A percentile compares a stretch with the other conserved stretches of the same genome.
phyloP scores from a whole-genome alignment of 208 protist species.

The Trypanosoma cruzi region DNA sequence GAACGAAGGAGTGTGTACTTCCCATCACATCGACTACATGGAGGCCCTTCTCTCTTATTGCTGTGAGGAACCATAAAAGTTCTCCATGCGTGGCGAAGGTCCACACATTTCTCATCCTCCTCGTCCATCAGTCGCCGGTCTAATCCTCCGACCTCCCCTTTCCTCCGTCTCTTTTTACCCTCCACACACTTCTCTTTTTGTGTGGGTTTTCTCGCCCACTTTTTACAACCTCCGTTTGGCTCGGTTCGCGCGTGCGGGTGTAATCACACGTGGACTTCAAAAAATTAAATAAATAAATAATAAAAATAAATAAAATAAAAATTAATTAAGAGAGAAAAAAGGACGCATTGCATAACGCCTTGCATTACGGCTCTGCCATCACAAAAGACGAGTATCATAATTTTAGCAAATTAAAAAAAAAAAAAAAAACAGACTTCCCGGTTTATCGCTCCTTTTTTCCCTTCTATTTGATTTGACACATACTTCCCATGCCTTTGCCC shows the following conservation, averaged over 20 bases:
- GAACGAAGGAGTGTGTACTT: constrained; percentile 28
- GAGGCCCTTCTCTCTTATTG: not conserved
- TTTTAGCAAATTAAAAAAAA: constrained; percentile 8
- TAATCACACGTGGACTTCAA: no score
- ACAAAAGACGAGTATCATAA: not conserved
- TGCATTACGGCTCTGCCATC: not conserved
- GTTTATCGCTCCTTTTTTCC: not conserved
- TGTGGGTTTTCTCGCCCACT: no score
- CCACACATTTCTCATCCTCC: constrained; percentile 8
- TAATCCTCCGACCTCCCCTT: not conserved
- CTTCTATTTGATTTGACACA: not conserved
- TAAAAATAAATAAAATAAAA: not conserved
- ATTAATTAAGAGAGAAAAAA: not conserved
- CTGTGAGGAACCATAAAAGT: constrained; percentile 19
- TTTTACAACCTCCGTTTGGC: no score
- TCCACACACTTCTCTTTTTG: no score
- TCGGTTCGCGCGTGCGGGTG: no score
- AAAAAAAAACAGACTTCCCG: not conserved
- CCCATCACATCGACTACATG: not conserved
- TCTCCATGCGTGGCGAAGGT: constrained; percentile 24
- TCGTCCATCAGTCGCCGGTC: not conserved
- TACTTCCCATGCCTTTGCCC: not conserved
- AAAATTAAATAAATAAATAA: not conserved
- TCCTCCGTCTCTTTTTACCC: not conserved
- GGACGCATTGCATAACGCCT: not conserved